phyloP scores from a whole-genome alignment of 768 basidiomycete genomes.

The Collybia sp. region DNA sequence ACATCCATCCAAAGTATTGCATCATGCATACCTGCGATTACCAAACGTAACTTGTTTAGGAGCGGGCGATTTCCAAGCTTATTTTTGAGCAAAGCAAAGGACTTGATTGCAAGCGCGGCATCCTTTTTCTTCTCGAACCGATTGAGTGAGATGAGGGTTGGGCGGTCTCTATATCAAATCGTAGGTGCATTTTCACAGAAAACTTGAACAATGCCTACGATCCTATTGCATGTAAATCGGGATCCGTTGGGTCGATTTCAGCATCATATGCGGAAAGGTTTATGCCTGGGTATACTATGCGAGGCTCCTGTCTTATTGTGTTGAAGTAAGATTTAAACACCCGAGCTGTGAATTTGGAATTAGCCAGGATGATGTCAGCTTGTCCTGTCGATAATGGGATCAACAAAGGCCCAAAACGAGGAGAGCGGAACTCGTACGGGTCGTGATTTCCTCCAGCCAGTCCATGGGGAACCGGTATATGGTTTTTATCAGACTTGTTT shows the following conservation, averaged over 20 bases:
- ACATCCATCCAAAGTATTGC: not conserved
- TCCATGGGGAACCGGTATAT: not conserved
- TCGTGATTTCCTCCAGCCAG: conserved; percentile 77
- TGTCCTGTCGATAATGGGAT: conserved; percentile 49
- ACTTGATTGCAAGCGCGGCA: conserved; percentile 67
- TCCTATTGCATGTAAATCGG: conserved; percentile 46
- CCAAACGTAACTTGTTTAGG: conserved; percentile 51
- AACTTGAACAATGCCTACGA: conserved; percentile 44
- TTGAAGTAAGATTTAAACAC: conserved; percentile 76
- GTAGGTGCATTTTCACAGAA: not conserved
- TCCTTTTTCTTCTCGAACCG: conserved; percentile 98
- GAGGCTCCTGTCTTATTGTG: conserved; percentile 54
- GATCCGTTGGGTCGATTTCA: conserved; percentile 32
- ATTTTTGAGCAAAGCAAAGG: conserved; percentile 58
- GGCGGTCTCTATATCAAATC: conserved; percentile 40
- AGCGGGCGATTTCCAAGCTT: conserved; percentile 17
- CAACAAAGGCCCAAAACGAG: not conserved
- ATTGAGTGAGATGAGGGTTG: conserved; percentile 84
- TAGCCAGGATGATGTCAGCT: conserved; percentile 87
- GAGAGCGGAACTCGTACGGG: conserved; percentile 45
- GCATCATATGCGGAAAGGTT: conserved; percentile 71
- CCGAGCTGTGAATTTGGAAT: conserved; percentile 85
- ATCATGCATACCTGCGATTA: conserved; percentile 62
- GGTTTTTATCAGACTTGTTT: not conserved
- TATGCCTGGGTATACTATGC: conserved; percentile 95